Percentiles rank a stretch among this genome's conserved stretches.
Conservation (phyloP, 2,329 filamentous ascomycete species). For the Annulohypoxylon truncatum region DNA sequence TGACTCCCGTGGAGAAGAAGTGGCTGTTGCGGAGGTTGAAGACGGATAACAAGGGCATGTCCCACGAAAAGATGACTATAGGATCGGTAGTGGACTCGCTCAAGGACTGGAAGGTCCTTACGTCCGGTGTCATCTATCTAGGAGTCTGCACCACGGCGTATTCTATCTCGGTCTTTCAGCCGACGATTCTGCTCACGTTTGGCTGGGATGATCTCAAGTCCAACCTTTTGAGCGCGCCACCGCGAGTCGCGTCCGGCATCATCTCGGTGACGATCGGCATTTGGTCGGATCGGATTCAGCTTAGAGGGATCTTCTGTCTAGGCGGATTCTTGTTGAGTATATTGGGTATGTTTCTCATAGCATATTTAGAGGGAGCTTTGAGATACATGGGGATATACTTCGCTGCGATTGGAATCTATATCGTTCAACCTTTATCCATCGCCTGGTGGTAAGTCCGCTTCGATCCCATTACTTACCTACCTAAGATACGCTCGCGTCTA, state of each 20-base stretch:
- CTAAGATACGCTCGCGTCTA: neutral
- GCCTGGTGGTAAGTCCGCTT: slow-evolving; percentile 54
- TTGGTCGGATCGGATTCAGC: slow-evolving; percentile 42
- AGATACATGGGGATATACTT: slow-evolving; percentile 50
- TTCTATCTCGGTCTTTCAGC: slow-evolving; percentile 50
- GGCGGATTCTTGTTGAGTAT: slow-evolving; percentile 40
- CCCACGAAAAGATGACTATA: slow-evolving; percentile 42
- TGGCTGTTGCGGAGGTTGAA: slow-evolving; percentile 38
- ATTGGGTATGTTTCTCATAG: slow-evolving; percentile 52
- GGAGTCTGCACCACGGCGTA: slow-evolving; percentile 48
- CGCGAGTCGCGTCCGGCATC: slow-evolving; percentile 46
- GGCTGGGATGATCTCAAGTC: slow-evolving; percentile 49
- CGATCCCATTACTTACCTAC: neutral
- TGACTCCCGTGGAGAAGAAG: slow-evolving; percentile 36
- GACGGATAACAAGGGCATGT: slow-evolving; percentile 30
- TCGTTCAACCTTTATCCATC: slow-evolving; percentile 51
- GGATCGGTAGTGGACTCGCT: slow-evolving; percentile 65
- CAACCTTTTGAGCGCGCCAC: slow-evolving; percentile 48
- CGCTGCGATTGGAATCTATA: slow-evolving; percentile 48
- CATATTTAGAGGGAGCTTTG: slow-evolving; percentile 41
- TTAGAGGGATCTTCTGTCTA: slow-evolving; percentile 44
- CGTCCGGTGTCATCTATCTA: slow-evolving; percentile 51
- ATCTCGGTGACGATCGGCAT: slow-evolving; percentile 50
- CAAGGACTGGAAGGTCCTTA: slow-evolving; percentile 61
- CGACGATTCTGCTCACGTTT: slow-evolving; percentile 52